phyloP scores from a whole-genome alignment of 2,329 filamentous ascomycete genomes.

The Diaporthe sp. region DNA sequence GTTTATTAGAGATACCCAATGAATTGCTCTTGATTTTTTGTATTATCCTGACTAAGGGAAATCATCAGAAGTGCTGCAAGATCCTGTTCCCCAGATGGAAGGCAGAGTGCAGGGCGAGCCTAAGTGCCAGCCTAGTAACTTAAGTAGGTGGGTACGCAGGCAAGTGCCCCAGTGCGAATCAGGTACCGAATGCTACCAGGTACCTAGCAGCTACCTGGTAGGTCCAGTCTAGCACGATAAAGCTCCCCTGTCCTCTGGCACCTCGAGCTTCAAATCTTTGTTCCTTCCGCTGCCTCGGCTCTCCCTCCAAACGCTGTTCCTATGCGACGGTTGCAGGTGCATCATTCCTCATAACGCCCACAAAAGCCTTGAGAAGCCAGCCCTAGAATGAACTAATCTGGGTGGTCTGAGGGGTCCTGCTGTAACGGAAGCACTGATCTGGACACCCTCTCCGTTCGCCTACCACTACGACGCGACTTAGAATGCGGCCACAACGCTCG shows the following conservation, averaged over 20 bases:
- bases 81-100: neutral
- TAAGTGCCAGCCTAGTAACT: too few species aligned
- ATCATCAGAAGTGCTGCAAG: neutral
- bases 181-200: too few species aligned
- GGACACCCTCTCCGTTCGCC: constrained; percentile 9
- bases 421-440: neutral
- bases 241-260: neutral
- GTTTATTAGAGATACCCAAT: constrained; percentile 25
- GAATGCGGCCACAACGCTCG: constrained; percentile 10
- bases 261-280: neutral
- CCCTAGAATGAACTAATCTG: constrained; percentile 1
- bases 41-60: neutral
- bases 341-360: neutral
- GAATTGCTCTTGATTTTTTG: constrained; percentile 6
- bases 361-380: neutral
- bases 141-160: neutral
- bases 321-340: neutral
- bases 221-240: neutral
- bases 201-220: neutral
- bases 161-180: too few species aligned
- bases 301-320: neutral
- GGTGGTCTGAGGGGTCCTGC: constrained; percentile 4
- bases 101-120: neutral
- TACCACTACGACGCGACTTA: constrained; percentile 14
- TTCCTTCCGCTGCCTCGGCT: neutral